Evolutionary conservation across 2,329 filamentous ascomycete species (phyloP).

Genomic region (Metarhizium humberi): DNA sequence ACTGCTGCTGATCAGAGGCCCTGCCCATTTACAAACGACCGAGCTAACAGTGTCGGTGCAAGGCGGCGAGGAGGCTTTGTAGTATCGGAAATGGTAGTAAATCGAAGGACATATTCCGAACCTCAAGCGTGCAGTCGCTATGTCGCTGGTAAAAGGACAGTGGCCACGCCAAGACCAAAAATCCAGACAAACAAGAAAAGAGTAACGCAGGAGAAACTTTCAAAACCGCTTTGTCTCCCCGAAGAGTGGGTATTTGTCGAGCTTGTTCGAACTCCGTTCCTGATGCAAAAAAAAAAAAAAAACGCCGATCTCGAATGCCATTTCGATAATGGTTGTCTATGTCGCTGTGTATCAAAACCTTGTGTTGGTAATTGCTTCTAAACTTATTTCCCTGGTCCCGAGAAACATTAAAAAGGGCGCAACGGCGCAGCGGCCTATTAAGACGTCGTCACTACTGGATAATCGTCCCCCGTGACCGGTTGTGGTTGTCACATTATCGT

Average conservation of each 20-base stretch:
- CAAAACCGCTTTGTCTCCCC: conserved; percentile 12
- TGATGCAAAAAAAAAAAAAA: conserved; percentile 25
- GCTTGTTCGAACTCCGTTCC: conserved; percentile 28
- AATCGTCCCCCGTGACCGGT: conserved; percentile 34
- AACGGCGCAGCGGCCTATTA: conserved; percentile 17
- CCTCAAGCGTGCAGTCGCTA: conserved; percentile 32
- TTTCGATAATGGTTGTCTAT: conserved; percentile 24
- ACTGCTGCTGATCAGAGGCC: conserved; percentile 24
- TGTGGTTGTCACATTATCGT: conserved; percentile 75
- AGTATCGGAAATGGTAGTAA: conserved; percentile 15
- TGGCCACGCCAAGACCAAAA: background rate
- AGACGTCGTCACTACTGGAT: conserved; percentile 38
- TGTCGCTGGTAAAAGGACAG: conserved; percentile 26
- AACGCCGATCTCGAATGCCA: conserved; percentile 26
- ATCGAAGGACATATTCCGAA: conserved; percentile 19
- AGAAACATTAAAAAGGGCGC: background rate
- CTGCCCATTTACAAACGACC: conserved; percentile 34
- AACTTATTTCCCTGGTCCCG: background rate
- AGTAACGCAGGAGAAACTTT: conserved; percentile 18
- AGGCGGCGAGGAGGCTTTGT: background rate
- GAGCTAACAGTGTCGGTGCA: conserved; percentile 32
- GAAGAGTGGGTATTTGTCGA: conserved; percentile 28
- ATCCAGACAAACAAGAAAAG: conserved; percentile 16
- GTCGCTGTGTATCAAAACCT: conserved; percentile 24
- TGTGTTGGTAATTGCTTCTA: background rate